phyloP scores from a whole-genome alignment of 2,329 filamentous ascomycete species.

The Alternaria triticimaculans region DNA sequence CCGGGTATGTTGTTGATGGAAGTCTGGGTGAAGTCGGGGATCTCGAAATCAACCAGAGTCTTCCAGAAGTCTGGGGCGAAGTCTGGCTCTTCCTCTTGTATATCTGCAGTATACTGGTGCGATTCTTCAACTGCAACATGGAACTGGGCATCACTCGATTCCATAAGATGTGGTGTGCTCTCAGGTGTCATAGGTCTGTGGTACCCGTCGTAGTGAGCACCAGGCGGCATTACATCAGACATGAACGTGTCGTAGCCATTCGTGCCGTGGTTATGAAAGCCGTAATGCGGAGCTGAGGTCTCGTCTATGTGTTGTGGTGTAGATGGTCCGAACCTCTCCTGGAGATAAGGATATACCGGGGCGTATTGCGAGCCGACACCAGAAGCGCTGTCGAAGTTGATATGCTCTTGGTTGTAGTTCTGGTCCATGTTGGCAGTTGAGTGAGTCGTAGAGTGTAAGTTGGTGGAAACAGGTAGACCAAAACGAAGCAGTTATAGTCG shows the following conservation, averaged over 20 bases:
- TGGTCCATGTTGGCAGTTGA: conserved; percentile 1
- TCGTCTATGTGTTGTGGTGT: background rate
- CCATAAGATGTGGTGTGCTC: background rate
- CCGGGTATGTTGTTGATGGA: conserved; percentile 10
- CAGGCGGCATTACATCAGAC: background rate
- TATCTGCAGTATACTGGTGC: background rate
- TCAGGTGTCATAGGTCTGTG: background rate
- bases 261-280: background rate
- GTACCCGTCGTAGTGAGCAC: background rate
- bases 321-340: background rate
- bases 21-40: conserved; percentile 7
- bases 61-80: background rate
- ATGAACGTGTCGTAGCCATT: background rate
- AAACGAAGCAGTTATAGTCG: background rate
- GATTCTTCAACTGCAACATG: background rate
- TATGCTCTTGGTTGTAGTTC: background rate
- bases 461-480: background rate
- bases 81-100: background rate
- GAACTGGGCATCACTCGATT: background rate
- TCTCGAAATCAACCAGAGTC: conserved; percentile 1
- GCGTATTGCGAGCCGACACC: background rate
- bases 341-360: background rate
- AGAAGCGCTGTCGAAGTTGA: background rate
- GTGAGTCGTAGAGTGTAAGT: background rate
- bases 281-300: background rate